Evolutionary conservation across 169 alveolate genomes (phyloP).

Genomic region (Babesia caballi): DNA sequence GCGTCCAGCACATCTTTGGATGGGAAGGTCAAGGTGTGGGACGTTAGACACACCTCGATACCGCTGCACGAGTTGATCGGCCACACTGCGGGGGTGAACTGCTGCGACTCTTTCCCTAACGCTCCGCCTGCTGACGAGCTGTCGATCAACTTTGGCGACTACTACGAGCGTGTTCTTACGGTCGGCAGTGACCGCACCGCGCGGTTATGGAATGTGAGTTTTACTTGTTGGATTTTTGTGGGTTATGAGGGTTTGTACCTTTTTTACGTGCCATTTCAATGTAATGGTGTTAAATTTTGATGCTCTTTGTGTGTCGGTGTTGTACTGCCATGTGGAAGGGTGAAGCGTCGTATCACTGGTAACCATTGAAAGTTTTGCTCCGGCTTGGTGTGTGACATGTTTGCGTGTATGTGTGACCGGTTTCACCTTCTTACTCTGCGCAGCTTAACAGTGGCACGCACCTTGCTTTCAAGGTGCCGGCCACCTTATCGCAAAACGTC

Average conservation of each 20-base stretch:
- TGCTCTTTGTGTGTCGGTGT: background rate
- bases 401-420: background rate
- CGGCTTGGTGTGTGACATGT: no score
- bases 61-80: constrained; percentile 59
- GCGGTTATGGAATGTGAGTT: constrained; percentile 60
- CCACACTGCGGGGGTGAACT: constrained; percentile 59
- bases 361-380: no score
- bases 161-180: constrained; percentile 29
- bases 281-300: background rate
- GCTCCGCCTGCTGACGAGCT: constrained; percentile 14
- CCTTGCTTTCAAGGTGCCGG: constrained; percentile 51
- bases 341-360: background rate
- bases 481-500: constrained; percentile 49
- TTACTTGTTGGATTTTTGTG: background rate
- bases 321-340: background rate
- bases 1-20: constrained; percentile 38
- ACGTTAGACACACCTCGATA: constrained; percentile 39
- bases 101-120: constrained; percentile 31
- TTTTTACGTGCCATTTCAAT: background rate
- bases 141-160: constrained; percentile 27
- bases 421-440: background rate
- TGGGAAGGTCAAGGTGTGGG: constrained; percentile 60
- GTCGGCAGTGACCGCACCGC: constrained; percentile 58
- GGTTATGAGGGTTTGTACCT: background rate
- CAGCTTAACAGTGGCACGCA: constrained; percentile 60